Percentiles rank a stretch among this genome's conserved stretches.
Conservation (phyloP, 805 yeast species). For the Ogataea corticis region DNA sequence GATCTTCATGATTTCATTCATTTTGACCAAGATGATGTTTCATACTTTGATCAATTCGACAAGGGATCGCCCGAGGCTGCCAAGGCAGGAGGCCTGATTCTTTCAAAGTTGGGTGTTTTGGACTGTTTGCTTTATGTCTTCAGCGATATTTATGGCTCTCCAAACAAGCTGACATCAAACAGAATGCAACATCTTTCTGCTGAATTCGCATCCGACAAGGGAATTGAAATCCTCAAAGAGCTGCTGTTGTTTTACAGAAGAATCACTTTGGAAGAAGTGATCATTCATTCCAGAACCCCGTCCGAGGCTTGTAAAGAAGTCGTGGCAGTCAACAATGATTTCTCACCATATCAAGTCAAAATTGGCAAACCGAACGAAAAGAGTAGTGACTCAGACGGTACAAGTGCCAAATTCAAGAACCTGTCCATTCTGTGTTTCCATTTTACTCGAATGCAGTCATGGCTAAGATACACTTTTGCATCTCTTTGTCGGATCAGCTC, state of each 20-base stretch:
- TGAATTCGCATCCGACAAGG: conserved; percentile 42
- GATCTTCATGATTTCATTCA: conserved; percentile 29
- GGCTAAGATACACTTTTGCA: conserved; percentile 35
- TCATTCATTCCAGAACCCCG: conserved; percentile 51
- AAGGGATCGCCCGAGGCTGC: conserved; percentile 23
- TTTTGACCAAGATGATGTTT: conserved; percentile 29
- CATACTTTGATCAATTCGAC: conserved; percentile 41
- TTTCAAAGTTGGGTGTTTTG: conserved; percentile 39
- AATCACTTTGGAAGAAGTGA: conserved; percentile 57
- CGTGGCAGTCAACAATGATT: conserved; percentile 32
- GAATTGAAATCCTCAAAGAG: conserved; percentile 41
- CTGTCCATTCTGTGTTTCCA: conserved; percentile 56
- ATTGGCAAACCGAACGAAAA: conserved; percentile 42
- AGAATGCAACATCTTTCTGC: conserved; percentile 43
- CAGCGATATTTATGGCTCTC: conserved; percentile 57
- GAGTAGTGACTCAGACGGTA: conserved; percentile 40
- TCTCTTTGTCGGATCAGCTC: conserved; percentile 30
- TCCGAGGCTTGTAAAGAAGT: conserved; percentile 44
- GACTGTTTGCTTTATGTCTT: conserved; percentile 51
- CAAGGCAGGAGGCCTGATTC: conserved; percentile 32
- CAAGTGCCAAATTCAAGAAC: conserved; percentile 63
- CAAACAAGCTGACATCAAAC: conserved; percentile 49
- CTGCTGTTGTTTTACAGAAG: conserved; percentile 51
- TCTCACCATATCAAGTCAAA: conserved; percentile 44
- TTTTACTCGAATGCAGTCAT: conserved; percentile 46